phyloP scores from a whole-genome alignment of 176 grass and related monocot genomes.

The Triticum dicoccoides region DNA sequence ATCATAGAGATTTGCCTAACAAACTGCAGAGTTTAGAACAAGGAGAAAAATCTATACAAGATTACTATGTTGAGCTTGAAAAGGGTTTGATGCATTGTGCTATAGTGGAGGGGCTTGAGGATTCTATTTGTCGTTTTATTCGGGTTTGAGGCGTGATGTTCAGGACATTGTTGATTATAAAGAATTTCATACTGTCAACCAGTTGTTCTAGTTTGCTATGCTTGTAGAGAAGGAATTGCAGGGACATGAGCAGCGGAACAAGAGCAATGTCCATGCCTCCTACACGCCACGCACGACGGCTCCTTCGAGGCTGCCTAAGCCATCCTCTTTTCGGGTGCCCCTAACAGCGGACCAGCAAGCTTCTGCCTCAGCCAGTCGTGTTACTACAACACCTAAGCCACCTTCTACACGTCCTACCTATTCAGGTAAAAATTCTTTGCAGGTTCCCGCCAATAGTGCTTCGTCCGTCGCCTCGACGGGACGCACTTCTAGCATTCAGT shows the following conservation, averaged over 20 bases:
- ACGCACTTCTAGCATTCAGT: background rate
- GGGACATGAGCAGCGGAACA: background rate
- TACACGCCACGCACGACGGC: too few species aligned
- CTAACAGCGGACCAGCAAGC: background rate
- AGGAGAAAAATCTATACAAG: too few species aligned
- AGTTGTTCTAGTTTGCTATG: background rate
- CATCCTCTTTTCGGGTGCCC: background rate
- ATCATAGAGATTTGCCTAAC: too few species aligned
- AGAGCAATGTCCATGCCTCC: background rate
- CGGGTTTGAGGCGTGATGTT: background rate
- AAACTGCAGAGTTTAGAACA: too few species aligned
- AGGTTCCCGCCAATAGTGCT: background rate
- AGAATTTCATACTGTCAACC: background rate
- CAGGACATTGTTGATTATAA: background rate
- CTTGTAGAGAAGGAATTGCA: background rate
- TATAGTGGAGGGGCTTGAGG: background rate
- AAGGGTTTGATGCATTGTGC: background rate
- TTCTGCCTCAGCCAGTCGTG: too few species aligned
- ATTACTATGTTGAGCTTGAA: too few species aligned
- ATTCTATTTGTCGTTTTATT: background rate
- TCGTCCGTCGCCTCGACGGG: background rate
- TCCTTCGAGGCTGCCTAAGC: background rate
- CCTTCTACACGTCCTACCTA: too few species aligned
- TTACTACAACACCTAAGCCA: too few species aligned
- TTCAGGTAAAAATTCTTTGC: background rate